Conservation (phyloP, 2,329 filamentous ascomycete species). For the Teratosphaeria pseudoeucalypti region DNA sequence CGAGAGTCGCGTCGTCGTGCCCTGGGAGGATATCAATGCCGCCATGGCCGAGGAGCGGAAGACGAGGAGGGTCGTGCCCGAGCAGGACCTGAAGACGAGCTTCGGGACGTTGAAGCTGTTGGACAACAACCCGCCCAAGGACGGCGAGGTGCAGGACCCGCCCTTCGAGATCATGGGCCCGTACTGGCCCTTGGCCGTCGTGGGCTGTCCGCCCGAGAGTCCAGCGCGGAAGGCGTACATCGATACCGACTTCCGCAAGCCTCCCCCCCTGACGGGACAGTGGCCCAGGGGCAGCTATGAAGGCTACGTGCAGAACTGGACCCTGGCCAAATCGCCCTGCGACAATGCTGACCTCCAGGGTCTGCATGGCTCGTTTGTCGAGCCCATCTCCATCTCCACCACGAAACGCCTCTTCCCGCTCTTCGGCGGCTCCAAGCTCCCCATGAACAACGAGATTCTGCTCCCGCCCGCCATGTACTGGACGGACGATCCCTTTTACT, state of each 20-base stretch:
- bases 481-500: constrained; percentile 34
- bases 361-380: constrained; percentile 39
- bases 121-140: constrained; percentile 15
- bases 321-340: constrained; percentile 35
- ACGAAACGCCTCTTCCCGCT: constrained; percentile 37
- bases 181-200: constrained; percentile 35
- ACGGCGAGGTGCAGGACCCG: constrained; percentile 13
- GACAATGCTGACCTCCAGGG: constrained; percentile 35
- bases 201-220: constrained; percentile 31
- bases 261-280: constrained; percentile 24
- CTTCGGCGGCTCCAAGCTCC: constrained; percentile 41
- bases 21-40: constrained; percentile 35
- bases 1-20: constrained; percentile 37
- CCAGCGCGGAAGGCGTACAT: constrained; percentile 26
- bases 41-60: constrained; percentile 26
- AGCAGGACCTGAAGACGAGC: constrained; percentile 20
- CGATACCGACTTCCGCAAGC: constrained; percentile 28
- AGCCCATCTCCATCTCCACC: constrained; percentile 37
- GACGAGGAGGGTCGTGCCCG: constrained; percentile 20
- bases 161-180: constrained; percentile 22
- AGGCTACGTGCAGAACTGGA: constrained; percentile 41
- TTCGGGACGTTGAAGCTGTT: constrained; percentile 20
- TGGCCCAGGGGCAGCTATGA: constrained; percentile 26
- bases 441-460: constrained; percentile 43
- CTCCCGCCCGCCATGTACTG: constrained; percentile 43